phyloP scores from a whole-genome alignment of 495 filamentous ascomycete genomes.

The Penicillium argentinense region DNA sequence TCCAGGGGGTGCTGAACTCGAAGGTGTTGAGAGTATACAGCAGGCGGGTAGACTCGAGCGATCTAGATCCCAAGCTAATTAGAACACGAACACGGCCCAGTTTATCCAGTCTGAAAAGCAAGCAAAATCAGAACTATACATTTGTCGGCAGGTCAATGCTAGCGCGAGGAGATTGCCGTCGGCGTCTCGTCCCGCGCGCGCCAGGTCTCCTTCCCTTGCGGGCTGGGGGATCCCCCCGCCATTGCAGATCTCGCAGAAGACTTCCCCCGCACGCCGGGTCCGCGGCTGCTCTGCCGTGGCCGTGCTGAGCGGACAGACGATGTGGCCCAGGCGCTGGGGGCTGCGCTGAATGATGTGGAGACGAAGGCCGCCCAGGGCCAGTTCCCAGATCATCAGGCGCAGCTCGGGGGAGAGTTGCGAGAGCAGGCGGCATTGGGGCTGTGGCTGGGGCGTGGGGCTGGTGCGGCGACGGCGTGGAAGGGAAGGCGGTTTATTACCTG shows the following conservation, averaged over 20 bases:
- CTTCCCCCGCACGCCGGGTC: not conserved
- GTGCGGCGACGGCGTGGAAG: slow-evolving; percentile 19
- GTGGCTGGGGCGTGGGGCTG: slow-evolving; percentile 13
- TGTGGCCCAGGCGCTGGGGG: slow-evolving; percentile 34
- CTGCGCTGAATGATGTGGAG: slow-evolving; percentile 45
- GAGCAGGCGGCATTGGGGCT: slow-evolving; percentile 37
- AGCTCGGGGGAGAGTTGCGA: slow-evolving; percentile 45
- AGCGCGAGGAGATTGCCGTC: slow-evolving; percentile 14
- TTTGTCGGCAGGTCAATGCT: slow-evolving; percentile 26
- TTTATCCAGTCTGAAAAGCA: no score
- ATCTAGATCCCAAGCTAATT: slow-evolving; percentile 22
- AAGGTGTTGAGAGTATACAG: slow-evolving; percentile 43
- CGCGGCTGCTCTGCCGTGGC: not conserved
- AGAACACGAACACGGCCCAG: no score
- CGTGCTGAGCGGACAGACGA: slow-evolving; percentile 29
- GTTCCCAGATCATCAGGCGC: slow-evolving; percentile 48
- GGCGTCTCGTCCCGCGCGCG: not conserved
- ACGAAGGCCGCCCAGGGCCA: slow-evolving; percentile 31
- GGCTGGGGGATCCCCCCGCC: slow-evolving; percentile 31
- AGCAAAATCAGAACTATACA: no score
- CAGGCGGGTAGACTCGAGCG: slow-evolving; percentile 38
- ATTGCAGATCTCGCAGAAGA: slow-evolving; percentile 40
- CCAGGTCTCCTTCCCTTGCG: slow-evolving; percentile 15
- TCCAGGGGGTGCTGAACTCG: slow-evolving; percentile 50
- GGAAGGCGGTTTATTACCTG: slow-evolving; percentile 41